Percentiles rank a stretch among this genome's conserved stretches.
Conservation (phyloP, 495 filamentous ascomycete species). For the Penicillium lagena region DNA sequence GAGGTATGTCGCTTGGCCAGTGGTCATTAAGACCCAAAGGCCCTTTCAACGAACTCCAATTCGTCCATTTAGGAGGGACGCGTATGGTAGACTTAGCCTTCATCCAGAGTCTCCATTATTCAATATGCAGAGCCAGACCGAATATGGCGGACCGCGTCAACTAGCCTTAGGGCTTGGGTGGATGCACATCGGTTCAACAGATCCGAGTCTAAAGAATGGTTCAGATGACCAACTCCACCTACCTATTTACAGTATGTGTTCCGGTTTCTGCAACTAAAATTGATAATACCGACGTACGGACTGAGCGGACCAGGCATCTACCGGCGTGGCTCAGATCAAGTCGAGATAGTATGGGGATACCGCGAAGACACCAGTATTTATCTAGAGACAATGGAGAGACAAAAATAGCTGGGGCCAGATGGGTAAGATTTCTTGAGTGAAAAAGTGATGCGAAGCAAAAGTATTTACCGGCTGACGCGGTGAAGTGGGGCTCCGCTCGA, state of each 20-base stretch:
- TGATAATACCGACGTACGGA: no score
- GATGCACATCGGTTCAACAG: constrained; percentile 6
- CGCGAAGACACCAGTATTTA: no score
- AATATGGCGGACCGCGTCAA: constrained; percentile 12
- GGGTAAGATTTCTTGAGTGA: constrained; percentile 1
- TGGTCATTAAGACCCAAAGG: no score
- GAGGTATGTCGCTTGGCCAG: no score
- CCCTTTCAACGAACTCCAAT: no score
- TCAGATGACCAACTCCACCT: constrained; percentile 3
- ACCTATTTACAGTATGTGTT: background rate
- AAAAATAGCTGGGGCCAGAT: background rate
- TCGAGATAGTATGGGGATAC: no score
- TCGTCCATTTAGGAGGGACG: no score
- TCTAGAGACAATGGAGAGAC: background rate
- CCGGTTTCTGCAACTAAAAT: no score
- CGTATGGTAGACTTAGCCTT: no score
- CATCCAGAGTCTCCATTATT: no score
- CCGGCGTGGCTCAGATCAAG: no score
- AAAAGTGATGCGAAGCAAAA: background rate
- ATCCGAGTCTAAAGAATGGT: constrained; percentile 1
- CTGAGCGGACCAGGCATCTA: no score
- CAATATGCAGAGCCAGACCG: constrained; percentile 8
- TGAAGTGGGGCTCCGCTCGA: constrained; percentile 12
- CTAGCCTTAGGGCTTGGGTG: constrained; percentile 11
- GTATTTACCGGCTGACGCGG: constrained; percentile 12